Base-by-base conservation (phyloP, 345 rosid genomes). In the Bretschneidera sinensis region DNA sequence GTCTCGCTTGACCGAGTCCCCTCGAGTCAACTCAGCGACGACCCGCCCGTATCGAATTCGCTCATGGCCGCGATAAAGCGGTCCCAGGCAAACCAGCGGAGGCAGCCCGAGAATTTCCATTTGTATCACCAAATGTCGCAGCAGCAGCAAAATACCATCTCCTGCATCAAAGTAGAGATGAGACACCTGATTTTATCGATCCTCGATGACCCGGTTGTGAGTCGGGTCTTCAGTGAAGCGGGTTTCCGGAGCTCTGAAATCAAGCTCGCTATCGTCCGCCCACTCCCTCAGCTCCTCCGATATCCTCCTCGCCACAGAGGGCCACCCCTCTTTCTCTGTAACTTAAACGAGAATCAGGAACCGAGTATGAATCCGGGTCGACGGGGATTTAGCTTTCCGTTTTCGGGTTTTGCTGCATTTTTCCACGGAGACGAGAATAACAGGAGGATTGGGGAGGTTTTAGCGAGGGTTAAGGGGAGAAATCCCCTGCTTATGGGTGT, bases 11-110 rank as follows among this genome's bases (percentile, higher is more conserved):
- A 91, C 68, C 84, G 98, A 22, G 85, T 84, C 64, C 87, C 89
- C n/a, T 78, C 96, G 21, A 70, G 83, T 63, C 94, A 78, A 53
- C 65, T 57, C 61, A 60, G 50, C 54, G 81, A 74, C 24, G 91
- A 88, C 34, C 89, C 88, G 0, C 90, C 94, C 1, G 86, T 92
- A 0, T 89, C 97, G 6, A 89, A 92, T 74, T 87, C 98, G 0
- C 86, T 92, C 60, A 89, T 92, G 98, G 98, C 98, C 6, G 98
- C 98, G 8, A 89, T 92, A 62, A 89, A 89, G 66, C 82, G 98
- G 15, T 87, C 98, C 9, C 98, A 92, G 70, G 97, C 98, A 22
- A 87, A 85, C 56, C 98, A 92, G 45, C 77, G 97, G 34, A 72
- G 97, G 15, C 85, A 81, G 43, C 98, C 96, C 0, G 97, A 92